Base-by-base conservation (phyloP, 805 yeast genomes). In the Metschnikowia reukaufii region DNA sequence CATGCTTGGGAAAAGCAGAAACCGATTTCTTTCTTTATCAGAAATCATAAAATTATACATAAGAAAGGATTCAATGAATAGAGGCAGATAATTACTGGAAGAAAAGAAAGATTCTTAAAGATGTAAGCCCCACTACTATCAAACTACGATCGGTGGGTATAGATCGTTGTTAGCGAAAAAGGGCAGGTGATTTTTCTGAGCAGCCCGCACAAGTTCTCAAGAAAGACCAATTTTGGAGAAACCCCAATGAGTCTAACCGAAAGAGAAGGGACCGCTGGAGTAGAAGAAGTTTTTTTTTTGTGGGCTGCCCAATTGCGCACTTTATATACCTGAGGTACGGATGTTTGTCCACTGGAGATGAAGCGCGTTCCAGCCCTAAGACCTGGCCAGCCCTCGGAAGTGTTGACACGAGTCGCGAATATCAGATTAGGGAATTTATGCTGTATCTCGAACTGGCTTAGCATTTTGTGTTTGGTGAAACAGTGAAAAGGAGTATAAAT, bases 121-220 rank as follows among this genome's bases (percentile, higher is more conserved):
- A 45, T 55, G 58, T 55, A 48, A 33, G 58, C 58, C 58, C 58
- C 57, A 53, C 58, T 55, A 55, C 58, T 55, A 55, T 55, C 58
- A 55, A 55, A 55, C 58, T 43, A 50, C 58, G 58, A 53, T 55
- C 56, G 54, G 48, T 45, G 48, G 48, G 45, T 40, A 44, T 37
- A 44, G 56, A 55, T 49, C 58, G 58, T 54, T 48, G 58, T 55
- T 55, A 55, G 58, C 58, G 58, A 55, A 55, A 52, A 55, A 49
- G 56, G 58, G 56, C 55, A 36, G 34, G 41, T 43, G 45, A 25
- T 50, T 47, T 42, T 16, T 55, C 58, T 55, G 20, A 45, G 54
- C 56, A 42, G 44, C 55, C 39, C 45, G 44, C 45, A 33, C 42
- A 20, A 20, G 39, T 44, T 39, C 53, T 52, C 44, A 34, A 33